Evolutionary conservation across 148 eudicot genomes (phyloP), one percentile per base, ranked within the genome.

Genomic region (Amaranthus cruentus): DNA sequence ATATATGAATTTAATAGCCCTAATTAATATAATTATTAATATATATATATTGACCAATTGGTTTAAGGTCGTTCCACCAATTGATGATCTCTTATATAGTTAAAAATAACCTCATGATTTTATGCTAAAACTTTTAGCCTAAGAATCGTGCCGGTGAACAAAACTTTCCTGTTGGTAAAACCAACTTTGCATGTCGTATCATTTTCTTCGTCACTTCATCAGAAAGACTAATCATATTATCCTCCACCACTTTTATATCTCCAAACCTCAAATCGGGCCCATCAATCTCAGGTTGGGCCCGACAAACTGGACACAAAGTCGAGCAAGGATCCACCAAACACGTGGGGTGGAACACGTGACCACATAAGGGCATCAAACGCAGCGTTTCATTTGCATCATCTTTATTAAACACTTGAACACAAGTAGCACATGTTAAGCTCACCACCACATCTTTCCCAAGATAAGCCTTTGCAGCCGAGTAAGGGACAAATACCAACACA

Each of bases 311-410:
- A 68, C 81, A 66, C 48, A 15, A 74, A 21, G 6, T 76, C 62
- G 82, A 83, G 78, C 65, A 80, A 63, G 66, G 84, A 80, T 77
- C 71, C 9, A 50, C 55, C 2, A 85, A 72, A 65, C 89, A 84
- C 55, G 57, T 75, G 38, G 84, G 81, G 59, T 86, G 87, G 74
- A 80, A 83, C 63, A 86, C 89, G 65, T 73, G 70, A 54, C 76
- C 76, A 6, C 76, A 64, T 15, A 59, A 79, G 55, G 85, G 82
- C 28, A 86, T 72, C 62, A 86, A 53, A 49, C 82, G 76, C 21
- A 86, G 70, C 62, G 83, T 83, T 46, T 81, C 86, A 57, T 79
- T 28, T 28, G 38, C 83, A n/a, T 83, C 79, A 0, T 71, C 61
- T 9, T 63, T 77, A 5, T 63, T 77, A 5, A 86, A 82, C 77